phyloP scores from a whole-genome alignment of 495 filamentous ascomycete genomes.

The Corynascus novoguineensis region DNA sequence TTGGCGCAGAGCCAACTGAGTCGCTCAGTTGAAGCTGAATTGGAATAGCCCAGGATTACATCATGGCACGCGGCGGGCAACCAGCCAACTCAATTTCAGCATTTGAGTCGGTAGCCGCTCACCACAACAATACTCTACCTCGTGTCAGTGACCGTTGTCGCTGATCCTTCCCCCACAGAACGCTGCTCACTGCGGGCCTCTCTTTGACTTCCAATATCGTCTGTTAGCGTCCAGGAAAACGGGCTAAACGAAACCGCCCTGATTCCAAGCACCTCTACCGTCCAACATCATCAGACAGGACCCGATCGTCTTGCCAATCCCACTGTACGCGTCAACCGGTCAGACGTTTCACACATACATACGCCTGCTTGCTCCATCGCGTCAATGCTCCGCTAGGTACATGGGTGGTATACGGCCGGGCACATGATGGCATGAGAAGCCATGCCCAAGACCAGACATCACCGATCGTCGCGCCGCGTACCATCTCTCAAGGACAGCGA shows the following conservation, averaged over 20 bases:
- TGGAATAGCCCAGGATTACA: constrained; percentile 4
- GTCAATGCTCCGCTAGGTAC: constrained; percentile 11
- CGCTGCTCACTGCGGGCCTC: neutral
- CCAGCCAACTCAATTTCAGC: too few relatives aligned
- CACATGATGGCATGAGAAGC: constrained; percentile 18
- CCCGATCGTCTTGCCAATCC: neutral
- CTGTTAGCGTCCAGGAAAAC: too few relatives aligned
- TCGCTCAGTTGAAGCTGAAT: too few relatives aligned
- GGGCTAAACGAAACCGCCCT: too few relatives aligned
- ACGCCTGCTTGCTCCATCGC: neutral
- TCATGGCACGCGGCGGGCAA: too few relatives aligned
- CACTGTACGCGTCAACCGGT: too few relatives aligned
- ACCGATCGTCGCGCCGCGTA: constrained; percentile 44
- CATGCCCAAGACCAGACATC: constrained; percentile 42
- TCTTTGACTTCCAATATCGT: neutral
- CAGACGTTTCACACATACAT: neutral
- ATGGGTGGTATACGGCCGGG: neutral
- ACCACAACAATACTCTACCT: too few relatives aligned
- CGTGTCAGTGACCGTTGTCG: neutral
- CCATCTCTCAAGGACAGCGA: constrained; percentile 46
- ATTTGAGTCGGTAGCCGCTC: too few relatives aligned
- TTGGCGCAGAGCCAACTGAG: neutral
- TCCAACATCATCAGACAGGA: neutral
- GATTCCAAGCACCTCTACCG: too few relatives aligned
- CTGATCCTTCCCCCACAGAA: neutral